phyloP scores from a whole-genome alignment of 140 eudicot species.

The Stevia rebaudiana region DNA sequence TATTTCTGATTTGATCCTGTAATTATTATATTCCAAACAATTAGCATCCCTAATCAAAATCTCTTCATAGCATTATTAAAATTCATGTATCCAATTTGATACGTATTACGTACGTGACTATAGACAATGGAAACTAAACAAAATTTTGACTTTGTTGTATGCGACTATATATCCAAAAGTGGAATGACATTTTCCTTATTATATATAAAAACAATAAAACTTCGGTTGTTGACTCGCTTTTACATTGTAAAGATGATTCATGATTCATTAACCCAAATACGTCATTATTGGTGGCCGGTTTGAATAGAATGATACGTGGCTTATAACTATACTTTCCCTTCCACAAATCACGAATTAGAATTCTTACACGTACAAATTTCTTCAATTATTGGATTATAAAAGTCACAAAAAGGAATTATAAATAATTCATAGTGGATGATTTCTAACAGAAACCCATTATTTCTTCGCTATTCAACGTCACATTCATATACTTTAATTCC shows the following conservation, averaged over 20 bases:
- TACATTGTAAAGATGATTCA: not conserved
- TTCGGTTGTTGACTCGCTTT: not conserved
- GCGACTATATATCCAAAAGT: too few species aligned
- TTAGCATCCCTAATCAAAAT: too few species aligned
- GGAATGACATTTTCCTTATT: too few species aligned
- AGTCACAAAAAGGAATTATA: slow-evolving; percentile 1
- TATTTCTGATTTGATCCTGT: too few species aligned
- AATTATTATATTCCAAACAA: too few species aligned
- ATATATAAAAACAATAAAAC: too few species aligned
- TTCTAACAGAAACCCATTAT: slow-evolving; percentile 23
- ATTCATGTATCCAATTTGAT: too few species aligned
- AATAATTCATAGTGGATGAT: not conserved
- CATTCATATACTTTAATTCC: not conserved
- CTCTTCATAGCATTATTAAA: too few species aligned
- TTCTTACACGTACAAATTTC: slow-evolving; percentile 11
- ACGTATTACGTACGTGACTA: too few species aligned
- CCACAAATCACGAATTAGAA: slow-evolving; percentile 5
- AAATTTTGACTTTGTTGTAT: too few species aligned
- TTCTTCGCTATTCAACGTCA: not conserved
- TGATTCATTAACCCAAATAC: not conserved
- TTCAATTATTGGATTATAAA: slow-evolving; percentile 8
- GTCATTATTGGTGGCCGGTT: not conserved
- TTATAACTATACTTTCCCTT: not conserved
- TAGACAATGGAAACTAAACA: too few species aligned
- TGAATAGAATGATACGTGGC: slow-evolving; percentile 4